Evolutionary conservation across 1,284 basidiomycete species (phyloP).

Genomic region (Amylostereum areolatum): DNA sequence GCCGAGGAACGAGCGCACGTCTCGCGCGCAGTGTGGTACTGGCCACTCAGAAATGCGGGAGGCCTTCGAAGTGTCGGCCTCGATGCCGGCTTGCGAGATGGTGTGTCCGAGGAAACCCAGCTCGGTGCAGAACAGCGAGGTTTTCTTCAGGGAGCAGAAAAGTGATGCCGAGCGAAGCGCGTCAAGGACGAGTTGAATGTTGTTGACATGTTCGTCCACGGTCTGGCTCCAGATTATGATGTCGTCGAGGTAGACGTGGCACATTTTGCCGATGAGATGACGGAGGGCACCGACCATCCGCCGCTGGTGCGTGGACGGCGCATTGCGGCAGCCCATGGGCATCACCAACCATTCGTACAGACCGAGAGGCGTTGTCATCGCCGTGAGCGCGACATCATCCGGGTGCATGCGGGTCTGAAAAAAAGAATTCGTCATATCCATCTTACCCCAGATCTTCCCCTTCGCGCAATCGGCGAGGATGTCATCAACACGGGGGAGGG

Average conservation of each 20-base stretch:
- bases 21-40: slow-evolving; percentile 14
- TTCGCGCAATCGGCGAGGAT: neutral
- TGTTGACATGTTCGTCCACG: slow-evolving; percentile 21
- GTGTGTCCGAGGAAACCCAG: slow-evolving; percentile 24
- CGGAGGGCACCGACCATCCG: slow-evolving; percentile 27
- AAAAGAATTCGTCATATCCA: neutral
- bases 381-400: neutral
- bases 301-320: slow-evolving; percentile 25
- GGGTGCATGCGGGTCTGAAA: neutral
- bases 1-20: slow-evolving; percentile 29
- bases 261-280: slow-evolving; percentile 18
- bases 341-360: slow-evolving; percentile 22
- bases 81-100: slow-evolving; percentile 21
- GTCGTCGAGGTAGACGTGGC: slow-evolving; percentile 29
- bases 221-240: slow-evolving; percentile 25
- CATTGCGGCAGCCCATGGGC: slow-evolving; percentile 29
- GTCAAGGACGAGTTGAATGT: slow-evolving; percentile 20
- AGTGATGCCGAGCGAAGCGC: slow-evolving; percentile 14
- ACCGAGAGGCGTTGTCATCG: slow-evolving; percentile 5
- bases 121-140: slow-evolving; percentile 14
- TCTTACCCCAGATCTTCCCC: neutral
- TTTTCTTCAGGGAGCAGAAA: slow-evolving; percentile 19
- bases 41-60: slow-evolving; percentile 29
- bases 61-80: slow-evolving; percentile 24
- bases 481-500: neutral